A percentile compares a stretch with the other conserved stretches of the same genome.
Evolutionary conservation across 345 rosid species (phyloP).

Genomic region (Syzygium grande): DNA sequence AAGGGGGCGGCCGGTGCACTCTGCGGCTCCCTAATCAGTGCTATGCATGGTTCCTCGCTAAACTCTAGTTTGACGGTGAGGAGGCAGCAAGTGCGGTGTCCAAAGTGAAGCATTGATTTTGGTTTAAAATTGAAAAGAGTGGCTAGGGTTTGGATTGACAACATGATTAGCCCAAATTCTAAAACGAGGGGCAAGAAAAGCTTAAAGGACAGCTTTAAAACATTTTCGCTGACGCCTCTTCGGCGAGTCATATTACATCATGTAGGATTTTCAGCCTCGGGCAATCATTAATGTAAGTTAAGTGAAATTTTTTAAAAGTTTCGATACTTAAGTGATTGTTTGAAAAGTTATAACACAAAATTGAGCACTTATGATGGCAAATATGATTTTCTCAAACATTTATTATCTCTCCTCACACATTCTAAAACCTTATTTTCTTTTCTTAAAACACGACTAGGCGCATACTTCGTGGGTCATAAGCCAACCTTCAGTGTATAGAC

Average conservation of each 20-base stretch:
- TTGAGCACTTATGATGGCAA: background rate
- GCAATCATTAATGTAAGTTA: background rate
- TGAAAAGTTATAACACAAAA: background rate
- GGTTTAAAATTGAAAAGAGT: background rate
- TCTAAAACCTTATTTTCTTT: background rate
- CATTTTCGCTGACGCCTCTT: background rate
- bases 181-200: background rate
- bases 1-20: background rate
- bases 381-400: too few relatives aligned
- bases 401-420: background rate
- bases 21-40: too few relatives aligned
- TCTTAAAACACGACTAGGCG: background rate
- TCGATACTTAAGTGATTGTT: background rate
- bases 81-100: background rate
- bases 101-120: background rate
- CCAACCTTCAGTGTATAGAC: background rate
- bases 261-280: background rate
- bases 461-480: background rate
- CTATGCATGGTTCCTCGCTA: too few relatives aligned
- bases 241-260: background rate
- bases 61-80: background rate
- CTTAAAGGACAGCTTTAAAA: background rate
- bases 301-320: background rate
- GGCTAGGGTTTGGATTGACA: background rate
- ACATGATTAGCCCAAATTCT: background rate